Evolutionary conservation across 1,284 basidiomycete species (phyloP), one percentile per base, ranked within the genome.

Genomic region (Microbotryum saponariae): DNA sequence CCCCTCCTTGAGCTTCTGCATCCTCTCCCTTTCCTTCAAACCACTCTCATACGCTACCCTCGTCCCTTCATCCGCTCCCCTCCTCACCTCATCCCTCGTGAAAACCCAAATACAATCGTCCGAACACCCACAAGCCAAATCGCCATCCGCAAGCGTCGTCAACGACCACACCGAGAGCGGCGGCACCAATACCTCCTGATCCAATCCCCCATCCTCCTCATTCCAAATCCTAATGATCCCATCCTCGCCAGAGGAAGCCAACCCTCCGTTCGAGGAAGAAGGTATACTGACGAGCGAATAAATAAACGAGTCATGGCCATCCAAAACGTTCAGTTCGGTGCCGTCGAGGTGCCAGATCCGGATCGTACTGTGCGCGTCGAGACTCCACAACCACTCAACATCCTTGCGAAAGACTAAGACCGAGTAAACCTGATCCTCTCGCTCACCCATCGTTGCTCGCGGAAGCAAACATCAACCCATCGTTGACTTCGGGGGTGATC

Each of bases 271-370:
- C 2, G 14, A 21, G 9, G 51, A 44, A 2, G 61, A n/a, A 0
- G 86, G 85, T n/a, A 97, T 80, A n/a, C 87, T 81, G 0, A 87
- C 82, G 10, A 98, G 76, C 49, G 88, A 86, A 78, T 98, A 99
- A 27, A 98, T 89, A 74, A 97, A 99, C 21, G 91, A 94, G 0
- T 92, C 93, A 74, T 97, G 94, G 0, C 91, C 91, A 2, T 87
- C 86, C 23, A 98, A 78, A 0, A 85, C 84, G 71, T 86, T 83
- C 25, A 92, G 77, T 20, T 83, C 74, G 67, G 88, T 85, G 29
- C 91, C 88, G 57, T 83, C 42, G 54, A 90, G 80, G n/a, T 87
- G 86, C 88, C 92, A 97, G 21, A 94, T 83, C 52, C 86, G 87
- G 67, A 97, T 86, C 74, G 90, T 85, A 66, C 91, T 92, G 71